Evolutionary conservation across 2,329 filamentous ascomycete species (phyloP).

Genomic region (Fusarium incarnatum): DNA sequence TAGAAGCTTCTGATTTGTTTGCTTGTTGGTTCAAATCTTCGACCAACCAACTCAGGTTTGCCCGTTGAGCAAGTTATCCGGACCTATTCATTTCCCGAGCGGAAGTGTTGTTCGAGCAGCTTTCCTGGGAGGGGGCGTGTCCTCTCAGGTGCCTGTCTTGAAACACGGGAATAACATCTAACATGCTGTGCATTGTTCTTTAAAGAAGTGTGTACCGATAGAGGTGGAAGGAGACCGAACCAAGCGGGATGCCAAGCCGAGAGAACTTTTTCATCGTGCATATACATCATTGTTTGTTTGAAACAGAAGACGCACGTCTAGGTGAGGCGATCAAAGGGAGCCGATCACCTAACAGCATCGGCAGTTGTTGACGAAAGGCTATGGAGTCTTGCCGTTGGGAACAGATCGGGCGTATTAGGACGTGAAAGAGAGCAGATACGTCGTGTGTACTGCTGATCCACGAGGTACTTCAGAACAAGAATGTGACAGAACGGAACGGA

Average conservation of each 20-base stretch:
- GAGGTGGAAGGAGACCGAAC: background rate
- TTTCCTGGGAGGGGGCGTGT: conserved; percentile 17
- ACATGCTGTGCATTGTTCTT: conserved; percentile 17
- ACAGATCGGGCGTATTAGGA: background rate
- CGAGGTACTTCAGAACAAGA: background rate
- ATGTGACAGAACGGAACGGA: conserved; percentile 4
- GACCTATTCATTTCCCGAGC: background rate
- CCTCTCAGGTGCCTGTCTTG: background rate
- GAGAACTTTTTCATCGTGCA: conserved; percentile 3
- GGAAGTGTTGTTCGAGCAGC: background rate
- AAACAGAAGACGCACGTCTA: background rate
- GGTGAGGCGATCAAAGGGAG: background rate
- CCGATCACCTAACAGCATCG: conserved; percentile 14
- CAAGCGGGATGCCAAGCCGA: background rate
- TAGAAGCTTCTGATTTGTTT: conserved; percentile 3
- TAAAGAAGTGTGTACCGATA: background rate
- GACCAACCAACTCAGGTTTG: background rate
- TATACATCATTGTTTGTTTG: conserved; percentile 4
- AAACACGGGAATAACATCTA: conserved; percentile 15
- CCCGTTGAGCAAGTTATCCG: conserved; percentile 6
- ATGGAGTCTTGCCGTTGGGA: conserved; percentile 7
- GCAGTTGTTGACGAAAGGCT: conserved; percentile 29
- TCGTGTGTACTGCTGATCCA: background rate
- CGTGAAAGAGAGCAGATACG: background rate
- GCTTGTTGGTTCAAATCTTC: background rate